These are phyloP conservation scores for Vanrija pseudolonga DNA, from an alignment of 1,284 basidiomycete species.

Conservation along the genomic window DNA sequence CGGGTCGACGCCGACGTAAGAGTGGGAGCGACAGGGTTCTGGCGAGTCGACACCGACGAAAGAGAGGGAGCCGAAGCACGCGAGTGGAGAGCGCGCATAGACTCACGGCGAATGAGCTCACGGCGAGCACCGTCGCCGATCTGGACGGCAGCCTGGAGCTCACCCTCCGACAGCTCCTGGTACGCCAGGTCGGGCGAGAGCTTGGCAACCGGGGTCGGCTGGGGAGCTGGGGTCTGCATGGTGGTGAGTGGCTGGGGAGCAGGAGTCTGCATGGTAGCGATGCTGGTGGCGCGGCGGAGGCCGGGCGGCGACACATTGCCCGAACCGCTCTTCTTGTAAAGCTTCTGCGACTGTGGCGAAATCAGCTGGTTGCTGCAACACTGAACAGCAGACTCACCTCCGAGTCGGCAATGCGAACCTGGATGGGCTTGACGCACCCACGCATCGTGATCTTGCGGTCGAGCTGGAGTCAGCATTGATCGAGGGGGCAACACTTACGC, in stretches of 20 bases:
- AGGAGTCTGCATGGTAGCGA: neutral
- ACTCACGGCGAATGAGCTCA: no score
- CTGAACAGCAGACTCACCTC: conserved; percentile 23
- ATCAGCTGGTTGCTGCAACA: neutral
- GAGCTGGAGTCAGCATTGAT: conserved; percentile 18
- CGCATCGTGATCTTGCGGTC: conserved; percentile 22
- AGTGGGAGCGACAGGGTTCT: no score
- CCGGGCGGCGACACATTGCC: neutral
- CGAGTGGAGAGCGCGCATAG: no score
- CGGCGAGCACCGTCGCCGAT: no score
- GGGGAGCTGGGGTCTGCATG: neutral
- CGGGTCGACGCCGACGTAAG: no score
- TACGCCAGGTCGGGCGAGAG: no score
- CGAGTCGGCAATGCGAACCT: conserved; percentile 40
- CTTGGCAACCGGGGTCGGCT: no score
- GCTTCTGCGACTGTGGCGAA: conserved; percentile 23
- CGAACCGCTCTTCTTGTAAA: conserved; percentile 16
- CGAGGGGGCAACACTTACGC: conserved; percentile 11
- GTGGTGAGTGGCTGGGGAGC: no score
- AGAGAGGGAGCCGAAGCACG: no score
- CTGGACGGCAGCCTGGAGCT: neutral
- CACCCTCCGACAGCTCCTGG: neutral
- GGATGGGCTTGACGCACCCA: conserved; percentile 25
- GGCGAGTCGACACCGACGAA: no score
- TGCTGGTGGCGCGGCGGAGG: neutral